phyloP scores from a whole-genome alignment of 306 rosid genomes.

The Senna tora region DNA sequence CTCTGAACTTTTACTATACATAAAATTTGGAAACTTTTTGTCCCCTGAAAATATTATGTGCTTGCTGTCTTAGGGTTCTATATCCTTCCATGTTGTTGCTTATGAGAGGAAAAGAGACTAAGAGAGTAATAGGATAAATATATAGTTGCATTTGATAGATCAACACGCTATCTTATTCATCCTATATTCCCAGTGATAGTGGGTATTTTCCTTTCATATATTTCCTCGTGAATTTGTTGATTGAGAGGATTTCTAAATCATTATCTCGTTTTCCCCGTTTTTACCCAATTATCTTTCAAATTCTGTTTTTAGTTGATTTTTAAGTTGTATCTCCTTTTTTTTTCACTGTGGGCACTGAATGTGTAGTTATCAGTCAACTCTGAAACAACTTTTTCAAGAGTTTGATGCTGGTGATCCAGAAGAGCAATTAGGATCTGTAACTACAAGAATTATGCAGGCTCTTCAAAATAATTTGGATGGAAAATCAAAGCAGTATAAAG shows the following conservation, averaged over 20 bases:
- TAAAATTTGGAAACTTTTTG: neutral
- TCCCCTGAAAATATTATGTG: neutral
- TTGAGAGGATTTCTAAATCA: neutral
- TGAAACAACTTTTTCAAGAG: conserved; percentile 86
- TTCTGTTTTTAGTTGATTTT: conserved; percentile 9
- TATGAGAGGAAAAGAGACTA: neutral
- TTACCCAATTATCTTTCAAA: neutral
- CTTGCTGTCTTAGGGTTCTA: neutral
- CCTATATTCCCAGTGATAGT: neutral
- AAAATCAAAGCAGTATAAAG: conserved; percentile 92
- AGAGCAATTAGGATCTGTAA: conserved; percentile 66
- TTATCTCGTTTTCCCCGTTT: neutral
- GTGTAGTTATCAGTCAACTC: conserved; percentile 76
- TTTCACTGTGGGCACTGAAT: conserved; percentile 30
- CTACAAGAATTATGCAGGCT: conserved; percentile 92
- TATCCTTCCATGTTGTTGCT: neutral
- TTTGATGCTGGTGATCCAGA: conserved; percentile 70
- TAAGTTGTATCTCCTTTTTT: conserved; percentile 12
- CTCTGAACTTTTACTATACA: neutral
- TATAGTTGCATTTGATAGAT: neutral
- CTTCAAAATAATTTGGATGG: conserved; percentile 97
- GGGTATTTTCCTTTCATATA: neutral
- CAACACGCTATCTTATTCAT: neutral
- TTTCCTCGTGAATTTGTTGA: neutral
- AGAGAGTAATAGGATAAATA: neutral